Base-by-base conservation (phyloP, 1,284 basidiomycete species). In the Ceratobasidium sp. region DNA sequence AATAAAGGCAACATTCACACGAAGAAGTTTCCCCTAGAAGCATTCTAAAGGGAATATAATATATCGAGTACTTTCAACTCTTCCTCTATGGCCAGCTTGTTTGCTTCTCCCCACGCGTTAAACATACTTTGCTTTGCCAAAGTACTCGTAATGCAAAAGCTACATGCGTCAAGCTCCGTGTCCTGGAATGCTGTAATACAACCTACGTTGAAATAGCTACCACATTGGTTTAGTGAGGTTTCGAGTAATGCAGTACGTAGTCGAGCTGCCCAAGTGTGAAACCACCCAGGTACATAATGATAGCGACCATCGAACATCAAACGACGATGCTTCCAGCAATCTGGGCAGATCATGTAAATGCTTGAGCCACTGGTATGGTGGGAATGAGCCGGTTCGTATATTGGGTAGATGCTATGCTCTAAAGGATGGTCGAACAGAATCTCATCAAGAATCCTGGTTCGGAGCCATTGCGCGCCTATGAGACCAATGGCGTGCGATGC, bases 401-500 rank as follows among this genome's bases (percentile, higher is more conserved):
- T 17, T 40, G 38, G 38, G 38, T 25, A 12, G 22, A 15, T 50
- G 3, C 6, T 29, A 17, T 6, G 17, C 17, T 20, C 7, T 12
- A 29, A 4, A 27, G 34, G 29, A 12, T 29, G 38, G 31, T 31
- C 22, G 20, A 62, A 49, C n/a, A 62, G 20, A 32, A 62, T 3
- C 5, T 20, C 12, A 3, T 50, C 29, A 13, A 64, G 22, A 13
- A 50, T 40, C 20, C 29, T 5, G n/a, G 22, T 22, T 27, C 60
- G 4, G 2, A 22, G 27, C 3, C 7, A 22, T 34, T 64, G 60
- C 6, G 49, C 22, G 10, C 60, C 49, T 8, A 64, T 34, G 2
- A 64, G 15, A 2, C 60, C 60, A 6, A 64, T 64, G 7, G 42
- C 47, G 29, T 34, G 34, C 15, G 60, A 4, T 12, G 27, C 47